A percentile compares a stretch with the other conserved stretches of the same genome.
phyloP scores from a whole-genome alignment of 768 basidiomycete genomes.

The Megacollybia marginata region DNA sequence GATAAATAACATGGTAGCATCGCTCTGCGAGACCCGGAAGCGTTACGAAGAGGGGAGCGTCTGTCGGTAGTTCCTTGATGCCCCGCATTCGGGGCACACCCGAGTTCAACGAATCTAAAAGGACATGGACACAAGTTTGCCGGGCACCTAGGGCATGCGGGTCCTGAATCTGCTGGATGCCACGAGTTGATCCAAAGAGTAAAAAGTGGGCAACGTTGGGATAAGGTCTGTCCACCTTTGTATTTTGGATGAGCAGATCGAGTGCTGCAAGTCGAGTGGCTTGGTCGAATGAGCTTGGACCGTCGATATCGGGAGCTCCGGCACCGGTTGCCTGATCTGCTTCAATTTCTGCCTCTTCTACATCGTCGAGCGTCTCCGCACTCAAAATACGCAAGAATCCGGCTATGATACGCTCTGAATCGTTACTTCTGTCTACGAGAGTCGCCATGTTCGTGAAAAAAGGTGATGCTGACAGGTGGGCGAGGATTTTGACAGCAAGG shows the following conservation, averaged over 20 bases:
- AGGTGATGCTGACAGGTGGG: constrained; percentile 55
- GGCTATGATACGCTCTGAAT: constrained; percentile 78
- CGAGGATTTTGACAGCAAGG: constrained; percentile 72
- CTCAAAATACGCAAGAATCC: constrained; percentile 69
- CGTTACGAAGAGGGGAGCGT: constrained; percentile 47
- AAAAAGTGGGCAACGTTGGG: constrained; percentile 88
- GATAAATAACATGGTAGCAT: constrained; percentile 75
- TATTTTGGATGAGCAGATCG: constrained; percentile 75
- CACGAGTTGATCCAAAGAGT: constrained; percentile 60
- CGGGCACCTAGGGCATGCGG: constrained; percentile 67
- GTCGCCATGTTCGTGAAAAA: constrained; percentile 69
- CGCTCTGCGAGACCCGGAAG: constrained; percentile 80
- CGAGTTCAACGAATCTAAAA: constrained; percentile 68
- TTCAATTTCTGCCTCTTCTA: constrained; percentile 48
- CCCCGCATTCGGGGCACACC: constrained; percentile 58
- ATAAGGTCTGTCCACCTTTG: constrained; percentile 48
- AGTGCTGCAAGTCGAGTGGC: constrained; percentile 72
- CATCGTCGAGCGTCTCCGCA: constrained; percentile 53
- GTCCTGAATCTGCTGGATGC: constrained; percentile 65
- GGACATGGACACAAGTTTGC: constrained; percentile 69
- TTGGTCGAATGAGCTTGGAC: constrained; percentile 46
- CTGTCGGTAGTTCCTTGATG: constrained; percentile 23
- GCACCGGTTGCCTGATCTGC: constrained; percentile 67
- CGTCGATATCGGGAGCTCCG: constrained; percentile 53
- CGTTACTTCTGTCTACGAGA: constrained; percentile 70